phyloP scores from a whole-genome alignment of 306 rosid species.

The Potentilla sterilis region DNA sequence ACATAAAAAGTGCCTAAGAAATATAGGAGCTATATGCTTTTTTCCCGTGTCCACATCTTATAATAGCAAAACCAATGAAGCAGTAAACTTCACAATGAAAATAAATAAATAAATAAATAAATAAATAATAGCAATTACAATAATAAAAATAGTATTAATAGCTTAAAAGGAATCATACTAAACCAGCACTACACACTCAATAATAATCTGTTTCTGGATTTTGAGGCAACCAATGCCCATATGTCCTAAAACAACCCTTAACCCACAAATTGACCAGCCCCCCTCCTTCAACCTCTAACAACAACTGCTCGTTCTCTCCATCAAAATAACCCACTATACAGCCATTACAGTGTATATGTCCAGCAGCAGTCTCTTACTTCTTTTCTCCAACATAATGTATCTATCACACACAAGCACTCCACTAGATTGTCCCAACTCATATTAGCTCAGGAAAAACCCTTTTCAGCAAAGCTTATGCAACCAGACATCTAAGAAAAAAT shows the following conservation, averaged over 20 bases:
- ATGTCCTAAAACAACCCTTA: not conserved
- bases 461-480: not conserved
- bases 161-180: not conserved
- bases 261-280: not conserved
- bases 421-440: not conserved
- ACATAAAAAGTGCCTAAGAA: not conserved
- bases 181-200: not conserved
- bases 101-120: too few species aligned
- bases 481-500: not conserved
- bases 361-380: not conserved
- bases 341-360: not conserved
- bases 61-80: not conserved
- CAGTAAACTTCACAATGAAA: not conserved
- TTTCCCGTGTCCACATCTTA: not conserved
- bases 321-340: not conserved
- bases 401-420: not conserved
- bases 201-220: not conserved
- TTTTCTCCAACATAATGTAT: not conserved
- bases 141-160: too few species aligned
- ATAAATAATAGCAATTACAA: too few species aligned
- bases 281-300: not conserved
- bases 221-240: not conserved
- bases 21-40: not conserved
- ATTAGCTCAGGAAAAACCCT: not conserved
- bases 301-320: not conserved